phyloP scores from a whole-genome alignment of 192 early-diverging fungal genomes.

The Entrophospora sp. region DNA sequence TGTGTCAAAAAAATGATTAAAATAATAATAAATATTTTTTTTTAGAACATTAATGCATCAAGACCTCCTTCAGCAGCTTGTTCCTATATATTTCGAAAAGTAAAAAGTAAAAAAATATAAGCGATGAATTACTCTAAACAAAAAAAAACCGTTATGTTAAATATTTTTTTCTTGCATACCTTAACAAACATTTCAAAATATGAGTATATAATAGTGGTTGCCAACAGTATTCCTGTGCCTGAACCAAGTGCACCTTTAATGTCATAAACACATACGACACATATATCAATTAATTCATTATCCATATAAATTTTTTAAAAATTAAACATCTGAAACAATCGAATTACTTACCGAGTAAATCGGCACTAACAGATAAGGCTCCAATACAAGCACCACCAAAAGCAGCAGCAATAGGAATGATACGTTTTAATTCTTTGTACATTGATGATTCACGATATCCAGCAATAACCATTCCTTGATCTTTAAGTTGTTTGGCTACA shows the following conservation, averaged over 20 bases:
- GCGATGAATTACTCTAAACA: background rate
- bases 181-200: slow-evolving; percentile 98
- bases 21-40: background rate
- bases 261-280: background rate
- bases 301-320: too few species aligned
- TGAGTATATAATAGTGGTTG: slow-evolving; percentile 99
- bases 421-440: slow-evolving; percentile 99
- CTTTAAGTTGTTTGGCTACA: slow-evolving; percentile 95
- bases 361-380: slow-evolving; percentile 88
- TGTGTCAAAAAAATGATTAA: too few species aligned
- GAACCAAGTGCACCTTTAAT: slow-evolving; percentile 85
- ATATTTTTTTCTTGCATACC: slow-evolving; percentile 39
- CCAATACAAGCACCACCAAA: slow-evolving; percentile 98
- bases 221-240: slow-evolving; percentile 96
- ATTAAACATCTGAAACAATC: too few species aligned
- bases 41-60: slow-evolving; percentile 13
- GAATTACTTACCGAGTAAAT: slow-evolving; percentile 63
- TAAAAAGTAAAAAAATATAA: background rate
- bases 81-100: background rate
- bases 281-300: too few species aligned
- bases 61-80: slow-evolving; percentile 19
- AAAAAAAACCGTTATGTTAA: background rate
- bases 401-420: slow-evolving; percentile 95
- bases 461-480: slow-evolving; percentile 91
- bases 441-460: slow-evolving; percentile 90